A percentile compares a stretch with the other conserved stretches of the same genome.
These are phyloP conservation scores for Hordeum pubiflorum DNA, from an alignment of 202 grass and related monocot genomes.

Conservation along the genomic window DNA sequence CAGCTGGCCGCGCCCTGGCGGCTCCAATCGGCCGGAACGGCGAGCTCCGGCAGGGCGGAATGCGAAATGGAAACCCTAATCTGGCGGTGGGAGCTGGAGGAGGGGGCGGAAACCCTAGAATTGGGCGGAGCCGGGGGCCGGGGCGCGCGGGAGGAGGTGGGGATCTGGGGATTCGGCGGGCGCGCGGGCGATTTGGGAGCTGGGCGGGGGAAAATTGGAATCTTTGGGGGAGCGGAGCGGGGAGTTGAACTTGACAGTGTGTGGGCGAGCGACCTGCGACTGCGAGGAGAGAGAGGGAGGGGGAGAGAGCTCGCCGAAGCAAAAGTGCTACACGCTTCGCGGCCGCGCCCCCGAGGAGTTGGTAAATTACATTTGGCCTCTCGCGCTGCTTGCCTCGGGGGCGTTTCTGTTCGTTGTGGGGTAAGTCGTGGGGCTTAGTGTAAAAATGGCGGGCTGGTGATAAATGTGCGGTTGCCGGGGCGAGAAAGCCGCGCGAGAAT, in stretches of 20 bases:
- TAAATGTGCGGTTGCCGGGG: not conserved
- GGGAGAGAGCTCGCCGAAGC: not conserved
- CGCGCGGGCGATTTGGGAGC: not conserved
- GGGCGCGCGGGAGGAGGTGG: not conserved
- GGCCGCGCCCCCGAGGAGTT: not conserved
- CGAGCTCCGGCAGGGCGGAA: not conserved
- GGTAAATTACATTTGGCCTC: not conserved
- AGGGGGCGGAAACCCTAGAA: constrained; percentile 15
- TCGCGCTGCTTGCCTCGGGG: not conserved
- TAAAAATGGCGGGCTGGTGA: not conserved
- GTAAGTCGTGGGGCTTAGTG: rapidly evolving
- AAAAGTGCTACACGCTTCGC: not conserved
- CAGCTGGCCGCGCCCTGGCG: too few species aligned
- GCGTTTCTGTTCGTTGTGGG: not conserved
- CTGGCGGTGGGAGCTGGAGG: not conserved
- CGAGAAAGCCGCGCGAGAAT: not conserved
- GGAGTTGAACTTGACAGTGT: not conserved
- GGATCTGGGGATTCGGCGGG: constrained; percentile 28
- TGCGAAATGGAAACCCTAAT: constrained; percentile 35
- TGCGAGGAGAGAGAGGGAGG: not conserved
- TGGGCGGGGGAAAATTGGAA: constrained; percentile 16
- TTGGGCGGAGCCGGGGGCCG: not conserved
- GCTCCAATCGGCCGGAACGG: not conserved
- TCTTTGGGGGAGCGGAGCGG: constrained; percentile 2
- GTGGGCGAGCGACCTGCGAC: constrained; percentile 8